phyloP scores from a whole-genome alignment of 495 filamentous ascomycete species.

The Trichoderma parareesei region DNA sequence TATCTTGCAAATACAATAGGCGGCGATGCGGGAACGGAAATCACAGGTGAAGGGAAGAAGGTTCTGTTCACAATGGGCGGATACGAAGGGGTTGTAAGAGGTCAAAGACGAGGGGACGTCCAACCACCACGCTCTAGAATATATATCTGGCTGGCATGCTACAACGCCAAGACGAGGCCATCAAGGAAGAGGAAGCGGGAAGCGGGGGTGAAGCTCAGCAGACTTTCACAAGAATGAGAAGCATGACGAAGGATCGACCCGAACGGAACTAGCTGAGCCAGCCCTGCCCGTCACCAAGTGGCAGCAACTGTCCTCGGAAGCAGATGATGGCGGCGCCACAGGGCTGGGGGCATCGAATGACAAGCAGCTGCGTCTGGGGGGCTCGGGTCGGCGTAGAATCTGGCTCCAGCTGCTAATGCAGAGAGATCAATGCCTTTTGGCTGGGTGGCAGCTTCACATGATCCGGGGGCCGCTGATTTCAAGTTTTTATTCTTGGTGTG shows the following conservation, averaged over 20 bases:
- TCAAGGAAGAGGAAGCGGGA: background rate
- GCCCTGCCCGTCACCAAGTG: background rate
- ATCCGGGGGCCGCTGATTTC: no score
- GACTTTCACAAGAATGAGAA: background rate
- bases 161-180: background rate
- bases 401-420: background rate
- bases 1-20: background rate
- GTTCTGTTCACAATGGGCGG: background rate
- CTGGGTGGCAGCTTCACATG: no score
- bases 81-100: background rate
- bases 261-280: constrained; percentile 1
- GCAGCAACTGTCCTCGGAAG: background rate
- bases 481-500: no score
- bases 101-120: background rate
- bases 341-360: background rate
- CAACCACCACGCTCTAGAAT: background rate
- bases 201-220: background rate
- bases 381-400: background rate
- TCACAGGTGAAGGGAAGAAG: background rate
- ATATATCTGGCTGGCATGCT: background rate
- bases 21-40: background rate
- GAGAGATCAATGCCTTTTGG: background rate
- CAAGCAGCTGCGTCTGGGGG: background rate
- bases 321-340: constrained; percentile 5
- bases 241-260: constrained; percentile 9